These are phyloP conservation scores for Asterella californica DNA, from an alignment of 225 moss, liverwort and hornwort species.

Conservation along the genomic window DNA sequence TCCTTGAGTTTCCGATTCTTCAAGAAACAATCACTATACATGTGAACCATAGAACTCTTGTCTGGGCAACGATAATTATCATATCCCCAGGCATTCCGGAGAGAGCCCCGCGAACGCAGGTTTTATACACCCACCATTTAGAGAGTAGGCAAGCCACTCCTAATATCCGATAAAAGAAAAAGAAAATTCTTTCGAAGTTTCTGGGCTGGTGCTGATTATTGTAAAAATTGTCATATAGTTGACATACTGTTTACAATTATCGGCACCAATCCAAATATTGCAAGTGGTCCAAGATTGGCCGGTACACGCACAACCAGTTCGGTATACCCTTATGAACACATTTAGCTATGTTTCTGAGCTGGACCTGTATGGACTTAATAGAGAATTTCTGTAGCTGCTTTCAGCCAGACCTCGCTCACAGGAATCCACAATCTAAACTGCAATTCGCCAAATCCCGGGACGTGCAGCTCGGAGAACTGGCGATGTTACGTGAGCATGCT, in stretches of 20 bases:
- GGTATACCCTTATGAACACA: no score
- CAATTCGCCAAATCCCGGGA: no score
- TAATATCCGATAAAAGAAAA: neutral
- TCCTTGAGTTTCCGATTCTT: neutral
- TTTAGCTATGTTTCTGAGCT: no score
- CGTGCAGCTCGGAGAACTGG: no score
- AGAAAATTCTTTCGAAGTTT: neutral
- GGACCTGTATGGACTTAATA: no score
- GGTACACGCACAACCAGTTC: no score
- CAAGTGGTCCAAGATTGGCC: no score
- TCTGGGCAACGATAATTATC: neutral
- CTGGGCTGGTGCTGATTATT: neutral
- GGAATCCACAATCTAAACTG: no score
- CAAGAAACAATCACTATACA: neutral
- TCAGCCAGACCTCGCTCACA: no score
- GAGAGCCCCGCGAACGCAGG: neutral
- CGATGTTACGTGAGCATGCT: no score
- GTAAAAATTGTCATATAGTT: neutral
- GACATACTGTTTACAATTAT: neutral
- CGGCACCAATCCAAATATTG: neutral
- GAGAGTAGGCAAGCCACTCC: neutral
- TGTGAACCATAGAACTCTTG: neutral
- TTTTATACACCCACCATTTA: neutral
- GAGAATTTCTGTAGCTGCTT: no score
- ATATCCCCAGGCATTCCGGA: neutral